phyloP scores from a whole-genome alignment of 2,329 filamentous ascomycete species.

The Talaromyces verruculosus region DNA sequence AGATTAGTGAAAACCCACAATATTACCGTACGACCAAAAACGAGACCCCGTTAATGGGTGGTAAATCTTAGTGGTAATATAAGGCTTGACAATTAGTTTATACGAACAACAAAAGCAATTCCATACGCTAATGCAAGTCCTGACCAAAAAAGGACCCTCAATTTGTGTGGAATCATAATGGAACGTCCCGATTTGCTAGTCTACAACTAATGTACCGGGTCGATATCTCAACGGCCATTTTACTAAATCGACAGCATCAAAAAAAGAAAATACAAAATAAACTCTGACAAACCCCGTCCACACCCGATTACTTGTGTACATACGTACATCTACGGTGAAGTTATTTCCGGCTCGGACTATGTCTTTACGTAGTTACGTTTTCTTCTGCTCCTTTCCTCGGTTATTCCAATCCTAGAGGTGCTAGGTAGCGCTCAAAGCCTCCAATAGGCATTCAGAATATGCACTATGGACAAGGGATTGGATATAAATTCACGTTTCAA shows the following conservation, averaged over 20 bases:
- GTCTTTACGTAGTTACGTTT: too few species aligned
- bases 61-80: too few species aligned
- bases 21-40: too few species aligned
- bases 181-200: background rate
- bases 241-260: background rate
- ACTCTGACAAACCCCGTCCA: background rate
- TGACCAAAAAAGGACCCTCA: background rate
- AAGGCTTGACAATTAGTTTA: too few species aligned
- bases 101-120: background rate
- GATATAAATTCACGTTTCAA: background rate
- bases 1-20: too few species aligned
- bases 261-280: background rate
- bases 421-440: background rate
- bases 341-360: background rate
- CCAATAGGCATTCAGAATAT: background rate
- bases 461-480: background rate
- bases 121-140: background rate
- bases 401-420: background rate
- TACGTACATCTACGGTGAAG: background rate
- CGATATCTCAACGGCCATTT: background rate
- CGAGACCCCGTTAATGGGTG: too few species aligned
- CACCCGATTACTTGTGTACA: too few species aligned
- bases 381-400: background rate
- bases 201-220: background rate
- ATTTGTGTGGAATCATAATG: background rate